These are phyloP conservation scores for Suhomyces kunorum DNA, from an alignment of 1,139 yeast genomes.

Conservation along the genomic window DNA sequence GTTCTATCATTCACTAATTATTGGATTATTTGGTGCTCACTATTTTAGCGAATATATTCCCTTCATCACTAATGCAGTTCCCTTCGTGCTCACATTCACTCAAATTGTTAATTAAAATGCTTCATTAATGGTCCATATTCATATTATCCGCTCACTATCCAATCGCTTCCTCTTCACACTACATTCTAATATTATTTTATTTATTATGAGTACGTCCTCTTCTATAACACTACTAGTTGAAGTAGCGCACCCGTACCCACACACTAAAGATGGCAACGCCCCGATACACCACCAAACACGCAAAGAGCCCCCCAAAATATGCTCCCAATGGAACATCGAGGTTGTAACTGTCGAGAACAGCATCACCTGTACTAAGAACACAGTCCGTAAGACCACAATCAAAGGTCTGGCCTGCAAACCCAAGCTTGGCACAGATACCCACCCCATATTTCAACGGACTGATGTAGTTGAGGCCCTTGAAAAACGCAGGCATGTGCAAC, in stretches of 20 bases:
- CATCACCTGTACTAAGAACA: slow-evolving; percentile 35
- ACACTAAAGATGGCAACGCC: slow-evolving; percentile 20
- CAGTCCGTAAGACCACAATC: slow-evolving; percentile 33
- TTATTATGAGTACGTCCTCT: too few species aligned
- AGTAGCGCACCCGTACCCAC: slow-evolving; percentile 21
- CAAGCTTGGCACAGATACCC: slow-evolving; percentile 37
- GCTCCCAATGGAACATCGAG: slow-evolving; percentile 32
- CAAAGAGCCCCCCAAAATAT: slow-evolving; percentile 24
- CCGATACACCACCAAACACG: slow-evolving; percentile 23
- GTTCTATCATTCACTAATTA: too few species aligned
- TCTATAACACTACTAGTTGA: too few species aligned
- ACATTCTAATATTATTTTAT: too few species aligned
- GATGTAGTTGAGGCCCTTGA: slow-evolving; percentile 27
- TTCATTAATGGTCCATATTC: too few species aligned
- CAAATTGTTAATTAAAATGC: too few species aligned
- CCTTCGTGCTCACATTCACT: too few species aligned
- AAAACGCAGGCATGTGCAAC: slow-evolving; percentile 27
- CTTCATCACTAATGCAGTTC: too few species aligned
- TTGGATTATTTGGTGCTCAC: too few species aligned
- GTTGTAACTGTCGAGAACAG: slow-evolving; percentile 37
- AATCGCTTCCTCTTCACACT: too few species aligned
- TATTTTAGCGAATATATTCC: too few species aligned
- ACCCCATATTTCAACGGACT: slow-evolving; percentile 29
- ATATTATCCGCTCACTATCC: too few species aligned
- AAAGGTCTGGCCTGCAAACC: slow-evolving; percentile 36